phyloP scores from a whole-genome alignment of 1,284 basidiomycete species.

The Puccinia horiana region DNA sequence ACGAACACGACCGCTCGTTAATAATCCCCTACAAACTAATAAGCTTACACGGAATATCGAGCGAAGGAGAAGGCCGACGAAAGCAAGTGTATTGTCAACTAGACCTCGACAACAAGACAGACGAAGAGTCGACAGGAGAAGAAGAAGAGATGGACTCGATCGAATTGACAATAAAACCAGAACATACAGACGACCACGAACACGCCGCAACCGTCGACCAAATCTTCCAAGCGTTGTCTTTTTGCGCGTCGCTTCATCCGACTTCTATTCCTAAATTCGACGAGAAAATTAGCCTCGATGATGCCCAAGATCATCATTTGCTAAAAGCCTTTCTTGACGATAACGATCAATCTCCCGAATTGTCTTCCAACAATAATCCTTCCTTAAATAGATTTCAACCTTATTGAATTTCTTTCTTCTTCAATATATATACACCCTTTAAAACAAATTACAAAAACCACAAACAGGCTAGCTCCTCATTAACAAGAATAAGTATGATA shows the following conservation, averaged over 20 bases:
- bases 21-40: not conserved
- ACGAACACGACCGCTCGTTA: not conserved
- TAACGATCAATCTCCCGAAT: not conserved
- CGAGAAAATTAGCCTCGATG: not conserved
- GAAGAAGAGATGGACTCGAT: not conserved
- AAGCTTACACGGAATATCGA: conserved; percentile 13
- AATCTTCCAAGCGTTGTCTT: conserved; percentile 83
- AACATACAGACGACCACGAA: not conserved
- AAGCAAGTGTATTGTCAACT: conserved; percentile 4
- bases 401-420: too few relatives aligned
- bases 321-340: not conserved
- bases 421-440: too few relatives aligned
- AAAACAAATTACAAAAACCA: too few relatives aligned
- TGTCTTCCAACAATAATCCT: not conserved
- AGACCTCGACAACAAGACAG: not conserved
- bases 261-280: not conserved
- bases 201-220: conserved; percentile 67
- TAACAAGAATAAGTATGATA: too few relatives aligned
- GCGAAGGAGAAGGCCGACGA: not conserved
- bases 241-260: conserved; percentile 86
- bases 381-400: not conserved
- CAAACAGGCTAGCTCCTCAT: too few relatives aligned
- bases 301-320: not conserved
- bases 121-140: not conserved
- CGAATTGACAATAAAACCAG: not conserved